Conservation (phyloP, 352 stramenopile genomes). For the Globisporangium recalcitrans region DNA sequence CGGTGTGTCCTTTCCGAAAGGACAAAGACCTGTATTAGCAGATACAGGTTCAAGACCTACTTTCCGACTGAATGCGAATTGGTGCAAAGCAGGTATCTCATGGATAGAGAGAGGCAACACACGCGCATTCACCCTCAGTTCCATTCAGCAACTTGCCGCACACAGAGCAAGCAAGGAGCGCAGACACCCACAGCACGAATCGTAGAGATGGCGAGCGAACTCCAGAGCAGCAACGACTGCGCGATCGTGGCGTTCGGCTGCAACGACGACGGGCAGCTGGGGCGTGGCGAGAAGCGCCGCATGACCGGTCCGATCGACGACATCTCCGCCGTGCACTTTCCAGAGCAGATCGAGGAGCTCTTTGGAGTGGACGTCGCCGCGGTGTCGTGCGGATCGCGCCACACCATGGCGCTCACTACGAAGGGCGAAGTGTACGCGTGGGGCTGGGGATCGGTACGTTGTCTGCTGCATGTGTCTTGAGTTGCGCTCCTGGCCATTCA, state of each 20-base stretch:
- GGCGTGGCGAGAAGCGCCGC: conserved; percentile 56
- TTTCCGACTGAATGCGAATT: conserved; percentile 7
- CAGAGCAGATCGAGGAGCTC: conserved; percentile 49
- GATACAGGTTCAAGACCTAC: too few relatives aligned
- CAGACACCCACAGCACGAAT: background rate
- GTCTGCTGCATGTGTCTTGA: background rate
- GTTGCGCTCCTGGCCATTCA: background rate
- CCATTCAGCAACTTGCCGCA: background rate
- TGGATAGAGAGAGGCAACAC: background rate
- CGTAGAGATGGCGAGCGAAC: background rate
- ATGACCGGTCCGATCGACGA: conserved; percentile 53
- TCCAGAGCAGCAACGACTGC: conserved; percentile 17
- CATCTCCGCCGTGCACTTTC: conserved; percentile 73
- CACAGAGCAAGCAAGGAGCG: background rate
- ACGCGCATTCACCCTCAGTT: background rate
- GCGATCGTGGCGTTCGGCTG: conserved; percentile 69
- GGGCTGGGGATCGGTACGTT: conserved; percentile 71
- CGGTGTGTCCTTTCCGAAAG: too few relatives aligned
- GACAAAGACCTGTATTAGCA: too few relatives aligned
- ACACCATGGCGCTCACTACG: conserved; percentile 74
- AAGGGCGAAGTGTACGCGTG: conserved; percentile 63
- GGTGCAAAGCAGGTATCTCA: background rate
- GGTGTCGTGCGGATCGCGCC: conserved; percentile 74
- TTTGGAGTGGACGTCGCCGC: conserved; percentile 49
- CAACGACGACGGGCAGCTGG: conserved; percentile 82